Percentiles rank a stretch among this genome's conserved stretches.
Evolutionary conservation across 176 grass and related monocot genomes (phyloP).

Genomic region (Typha latifolia): DNA sequence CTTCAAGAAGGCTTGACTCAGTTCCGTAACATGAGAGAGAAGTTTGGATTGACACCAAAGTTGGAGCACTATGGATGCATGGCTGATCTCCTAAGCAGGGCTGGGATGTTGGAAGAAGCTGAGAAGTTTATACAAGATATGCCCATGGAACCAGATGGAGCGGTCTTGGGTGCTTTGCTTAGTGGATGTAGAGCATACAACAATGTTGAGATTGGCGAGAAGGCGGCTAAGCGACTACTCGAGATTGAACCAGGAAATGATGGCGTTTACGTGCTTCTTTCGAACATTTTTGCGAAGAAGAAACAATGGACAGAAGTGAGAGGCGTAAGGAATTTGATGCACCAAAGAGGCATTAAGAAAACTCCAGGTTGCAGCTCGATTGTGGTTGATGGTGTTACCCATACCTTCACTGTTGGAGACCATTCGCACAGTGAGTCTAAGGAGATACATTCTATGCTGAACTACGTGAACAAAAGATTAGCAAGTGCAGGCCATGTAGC

Average conservation of each 20-base stretch:
- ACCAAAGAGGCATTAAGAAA: not conserved
- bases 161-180: constrained; percentile 2
- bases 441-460: not conserved
- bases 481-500: not conserved
- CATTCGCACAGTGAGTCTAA: not conserved
- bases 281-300: not conserved
- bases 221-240: not conserved
- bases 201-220: not conserved
- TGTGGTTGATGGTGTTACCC: not conserved
- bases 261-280: not conserved
- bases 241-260: not conserved
- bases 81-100: constrained; percentile 7
- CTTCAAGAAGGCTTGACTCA: not conserved
- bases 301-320: not conserved
- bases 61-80: constrained; percentile 11
- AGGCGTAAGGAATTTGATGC: constrained; percentile 1
- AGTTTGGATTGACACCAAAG: not conserved
- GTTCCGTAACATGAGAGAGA: not conserved
- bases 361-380: not conserved
- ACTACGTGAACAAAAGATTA: not conserved
- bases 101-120: constrained; percentile 4
- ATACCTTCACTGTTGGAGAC: not conserved
- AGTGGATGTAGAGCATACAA: not conserved
- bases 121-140: not conserved
- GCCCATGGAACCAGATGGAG: constrained; percentile 9